Evolutionary conservation across 2,329 filamentous ascomycete species (phyloP), one percentile per base, ranked within the genome.

Genomic region (Berkeleyomyces rouxiae): DNA sequence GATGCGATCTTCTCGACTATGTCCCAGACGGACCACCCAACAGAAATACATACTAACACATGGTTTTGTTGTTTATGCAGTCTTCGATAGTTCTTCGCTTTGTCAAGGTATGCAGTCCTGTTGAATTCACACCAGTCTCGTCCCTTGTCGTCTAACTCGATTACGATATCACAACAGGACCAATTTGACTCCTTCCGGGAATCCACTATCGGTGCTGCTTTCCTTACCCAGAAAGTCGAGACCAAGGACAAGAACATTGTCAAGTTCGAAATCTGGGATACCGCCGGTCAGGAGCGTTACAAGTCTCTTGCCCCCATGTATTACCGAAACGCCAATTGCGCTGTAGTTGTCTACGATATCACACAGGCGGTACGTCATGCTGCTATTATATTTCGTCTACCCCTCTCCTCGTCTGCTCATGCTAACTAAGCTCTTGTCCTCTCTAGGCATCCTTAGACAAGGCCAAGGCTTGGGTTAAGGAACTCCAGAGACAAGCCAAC

Each of bases 261-360:
- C 76, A 99, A 99, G 80, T 99, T 99, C 72, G 93, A 99, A 77
- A 99, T 99, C 73, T 99, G 93, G 91, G 91, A 96, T 76, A 99
- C 93, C 7, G 93, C 93, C 67, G 93, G 93, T 67, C 93, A 99
- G 78, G 93, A 99, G 77, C 85, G 95, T 72, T 99, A 97, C 82
- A 97, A 97, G 81, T 97, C 93, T 10, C 81, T 99, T 68, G 93
- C 93, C 42, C 93, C 93, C 70, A 99, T 99, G 93, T 99, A 99
- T 80, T 99, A 99, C 78, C 82, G 95, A 70, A 99, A 99, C 74
- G 95, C 95, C 69, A 97, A 99, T 82, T 97, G 93, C 77, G 93
- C 95, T 64, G 92, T 99, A 40, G 92, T 99, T 58, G 93, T 99
- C 68, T 99, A 99, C 76, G 93, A 99, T 77, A 97, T 99, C 72